Conservation (phyloP, 495 filamentous ascomycete genomes). For the Trypethelium eluteriae region DNA sequence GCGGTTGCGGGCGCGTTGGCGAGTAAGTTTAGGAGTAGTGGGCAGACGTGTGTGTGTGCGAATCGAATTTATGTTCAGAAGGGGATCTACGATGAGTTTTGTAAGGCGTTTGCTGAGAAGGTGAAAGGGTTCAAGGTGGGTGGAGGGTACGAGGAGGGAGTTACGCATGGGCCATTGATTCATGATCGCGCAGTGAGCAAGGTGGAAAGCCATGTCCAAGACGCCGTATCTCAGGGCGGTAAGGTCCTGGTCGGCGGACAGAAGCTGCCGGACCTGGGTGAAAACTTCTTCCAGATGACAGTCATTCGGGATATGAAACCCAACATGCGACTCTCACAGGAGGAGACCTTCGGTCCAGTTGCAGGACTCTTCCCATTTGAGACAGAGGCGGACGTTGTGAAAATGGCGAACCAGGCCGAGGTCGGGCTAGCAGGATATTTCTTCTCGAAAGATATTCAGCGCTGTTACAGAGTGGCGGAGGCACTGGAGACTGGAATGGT, state of each 20-base stretch:
- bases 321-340: conserved; percentile 45
- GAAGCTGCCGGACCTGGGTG: conserved; percentile 34
- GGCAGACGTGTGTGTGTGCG: conserved; percentile 68
- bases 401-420: conserved; percentile 42
- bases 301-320: conserved; percentile 40
- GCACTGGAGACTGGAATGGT: conserved; percentile 48
- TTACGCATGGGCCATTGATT: conserved; percentile 41
- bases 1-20: conserved; percentile 53
- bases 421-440: conserved; percentile 47
- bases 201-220: conserved; percentile 35
- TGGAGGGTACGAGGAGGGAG: conserved; percentile 36
- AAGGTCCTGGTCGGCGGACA: conserved; percentile 40
- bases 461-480: conserved; percentile 44
- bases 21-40: conserved; percentile 60
- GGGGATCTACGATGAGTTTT: conserved; percentile 42
- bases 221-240: conserved; percentile 36
- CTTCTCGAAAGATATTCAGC: conserved; percentile 42
- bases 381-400: conserved; percentile 45
- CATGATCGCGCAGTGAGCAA: conserved; percentile 39
- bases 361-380: conserved; percentile 45
- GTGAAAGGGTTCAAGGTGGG: conserved; percentile 40
- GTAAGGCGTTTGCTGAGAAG: conserved; percentile 35
- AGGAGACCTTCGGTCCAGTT: conserved; percentile 55
- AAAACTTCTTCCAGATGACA: conserved; percentile 48
- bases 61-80: conserved; percentile 64